Conservation (phyloP, 768 basidiomycete species). For the Termitomyces sp. region DNA sequence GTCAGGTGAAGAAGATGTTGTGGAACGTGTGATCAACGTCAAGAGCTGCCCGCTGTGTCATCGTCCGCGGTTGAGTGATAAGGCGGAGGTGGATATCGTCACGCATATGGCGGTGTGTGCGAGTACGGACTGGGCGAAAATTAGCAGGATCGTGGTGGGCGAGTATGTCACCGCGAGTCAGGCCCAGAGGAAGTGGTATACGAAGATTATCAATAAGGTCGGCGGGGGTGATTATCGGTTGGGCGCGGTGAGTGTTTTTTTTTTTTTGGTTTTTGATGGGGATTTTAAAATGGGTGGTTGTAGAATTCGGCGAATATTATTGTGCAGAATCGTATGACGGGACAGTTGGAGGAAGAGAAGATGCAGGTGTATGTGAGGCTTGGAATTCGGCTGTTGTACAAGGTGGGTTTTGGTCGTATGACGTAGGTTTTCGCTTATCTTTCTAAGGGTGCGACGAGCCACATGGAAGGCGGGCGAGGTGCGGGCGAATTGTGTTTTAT, state of each 20-base stretch:
- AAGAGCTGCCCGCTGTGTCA: conserved; percentile 94
- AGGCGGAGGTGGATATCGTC: conserved; percentile 90
- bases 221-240: conserved; percentile 83
- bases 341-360: conserved; percentile 94
- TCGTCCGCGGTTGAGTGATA: conserved; percentile 75
- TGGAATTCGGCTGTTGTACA: conserved; percentile 90
- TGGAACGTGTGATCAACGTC: conserved; percentile 92
- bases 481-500: conserved; percentile 20
- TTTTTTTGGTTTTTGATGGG: neutral
- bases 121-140: conserved; percentile 84
- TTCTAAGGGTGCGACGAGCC: conserved; percentile 65
- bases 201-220: conserved; percentile 82
- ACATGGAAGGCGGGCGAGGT: conserved; percentile 90
- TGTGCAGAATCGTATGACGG: conserved; percentile 89
- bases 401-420: conserved; percentile 30
- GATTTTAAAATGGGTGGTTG: neutral
- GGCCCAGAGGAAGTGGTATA: conserved; percentile 97
- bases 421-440: too few species aligned
- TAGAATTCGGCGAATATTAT: conserved; percentile 98
- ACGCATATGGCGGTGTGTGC: conserved; percentile 98
- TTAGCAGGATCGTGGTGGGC: conserved; percentile 86
- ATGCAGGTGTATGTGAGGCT: conserved; percentile 92
- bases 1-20: conserved; percentile 21
- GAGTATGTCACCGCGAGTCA: conserved; percentile 93
- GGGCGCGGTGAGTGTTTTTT: conserved; percentile 64